Percentiles rank a stretch among this genome's conserved stretches.
Conservation (phyloP, 192 early-diverging fungal species). For the Pilaira anomala region DNA sequence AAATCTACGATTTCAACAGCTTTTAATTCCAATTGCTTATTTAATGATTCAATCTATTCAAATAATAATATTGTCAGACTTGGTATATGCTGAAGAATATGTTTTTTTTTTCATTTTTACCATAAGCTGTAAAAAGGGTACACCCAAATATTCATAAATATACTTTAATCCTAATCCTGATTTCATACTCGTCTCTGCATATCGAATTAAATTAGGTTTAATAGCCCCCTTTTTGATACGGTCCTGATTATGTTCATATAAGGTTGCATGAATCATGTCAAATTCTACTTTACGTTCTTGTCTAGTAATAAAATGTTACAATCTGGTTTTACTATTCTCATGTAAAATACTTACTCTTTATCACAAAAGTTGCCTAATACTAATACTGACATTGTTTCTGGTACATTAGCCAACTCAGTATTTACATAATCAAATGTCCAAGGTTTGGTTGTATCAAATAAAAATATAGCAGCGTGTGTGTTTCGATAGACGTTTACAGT, state of each 20-base stretch:
- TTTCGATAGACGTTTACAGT: slow-evolving; percentile 62
- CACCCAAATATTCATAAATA: slow-evolving; percentile 52
- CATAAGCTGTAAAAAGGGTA: slow-evolving; percentile 56
- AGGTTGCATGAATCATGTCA: slow-evolving; percentile 31
- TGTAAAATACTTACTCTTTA: slow-evolving; percentile 19
- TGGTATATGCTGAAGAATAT: background rate
- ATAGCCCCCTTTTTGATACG: slow-evolving; percentile 36
- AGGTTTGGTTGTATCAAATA: slow-evolving; percentile 58
- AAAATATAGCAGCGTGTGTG: slow-evolving; percentile 48
- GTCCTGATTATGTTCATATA: slow-evolving; percentile 36
- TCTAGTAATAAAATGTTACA: slow-evolving; percentile 10
- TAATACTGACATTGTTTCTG: slow-evolving; percentile 44
- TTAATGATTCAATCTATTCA: slow-evolving; percentile 50
- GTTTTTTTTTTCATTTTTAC: slow-evolving; percentile 30
- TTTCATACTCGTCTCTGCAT: slow-evolving; percentile 51
- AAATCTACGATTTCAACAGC: slow-evolving; percentile 46
- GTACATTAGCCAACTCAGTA: slow-evolving; percentile 41
- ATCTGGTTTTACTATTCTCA: background rate
- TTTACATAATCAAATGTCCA: slow-evolving; percentile 62
- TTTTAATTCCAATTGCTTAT: slow-evolving; percentile 54
- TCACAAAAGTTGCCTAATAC: slow-evolving; percentile 42
- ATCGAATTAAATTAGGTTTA: slow-evolving; percentile 51
- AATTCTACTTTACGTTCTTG: slow-evolving; percentile 24
- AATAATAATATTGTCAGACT: background rate
- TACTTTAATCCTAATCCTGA: slow-evolving; percentile 51